Base-by-base conservation (phyloP, 768 basidiomycete species). In the Mycena belliarum region DNA sequence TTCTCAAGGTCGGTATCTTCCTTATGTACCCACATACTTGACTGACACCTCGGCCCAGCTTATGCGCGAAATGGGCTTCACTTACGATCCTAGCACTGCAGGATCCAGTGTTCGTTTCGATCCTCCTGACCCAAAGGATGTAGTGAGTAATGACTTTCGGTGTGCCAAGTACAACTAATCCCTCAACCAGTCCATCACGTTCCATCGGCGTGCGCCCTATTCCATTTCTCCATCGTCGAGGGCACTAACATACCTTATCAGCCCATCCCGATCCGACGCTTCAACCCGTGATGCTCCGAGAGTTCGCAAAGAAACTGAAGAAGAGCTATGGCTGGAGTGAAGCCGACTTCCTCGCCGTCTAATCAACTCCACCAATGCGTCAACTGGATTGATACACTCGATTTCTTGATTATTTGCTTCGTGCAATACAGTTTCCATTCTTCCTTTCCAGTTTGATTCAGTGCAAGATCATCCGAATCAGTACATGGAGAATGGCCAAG, bases 31-130 rank as follows among this genome's bases (percentile, higher is more conserved):
- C 10, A n/a, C n/a, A n/a, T n/a, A n/a, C 21, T 51, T 42, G 16
- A 32, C 32, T 41, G 9, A 28, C 24, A 35, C 1, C 26, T 35
- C 32, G 18, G 37, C 38, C 42, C 63, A 91, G 90, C 72, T 89
- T 35, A 89, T 93, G 89, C 73, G 76, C 35, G 87, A 88, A 45
- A 85, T 93, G 82, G 90, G 90, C 33, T 93, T 93, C 70, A 72
- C 73, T 3, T 86, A 85, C 63, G 84, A 86, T 66, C 87, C 87
- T 6, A 84, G 83, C 57, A 89, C 89, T 3, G 89, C 90, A 20
- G 91, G 91, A 3, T 91, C 89, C 11, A 89, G 88, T 68, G 91
- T 93, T 33, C 81, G 89, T 35, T 93, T 93, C 66, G 85, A 89
- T 69, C 90, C 90, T 46, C 91, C 88, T 18, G 75, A 85, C 63